phyloP scores from a whole-genome alignment of 2,329 filamentous ascomycete genomes.

The Neonectria punicea region DNA sequence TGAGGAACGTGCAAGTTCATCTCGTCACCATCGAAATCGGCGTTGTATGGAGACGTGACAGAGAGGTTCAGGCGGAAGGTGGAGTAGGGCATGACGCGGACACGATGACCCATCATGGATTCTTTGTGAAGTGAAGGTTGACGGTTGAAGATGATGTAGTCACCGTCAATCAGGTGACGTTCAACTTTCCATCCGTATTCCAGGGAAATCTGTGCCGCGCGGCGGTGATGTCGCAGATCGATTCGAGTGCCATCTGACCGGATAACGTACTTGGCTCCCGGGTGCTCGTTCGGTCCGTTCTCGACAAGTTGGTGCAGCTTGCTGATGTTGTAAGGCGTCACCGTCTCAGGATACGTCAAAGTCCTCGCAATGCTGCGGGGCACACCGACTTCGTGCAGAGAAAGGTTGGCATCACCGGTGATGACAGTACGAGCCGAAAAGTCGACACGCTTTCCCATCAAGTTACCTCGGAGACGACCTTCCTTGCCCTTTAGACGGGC shows the following conservation, averaged over 20 bases:
- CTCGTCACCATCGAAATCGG: constrained; percentile 99
- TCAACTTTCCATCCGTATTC: constrained; percentile 99
- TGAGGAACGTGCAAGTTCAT: constrained; percentile 99
- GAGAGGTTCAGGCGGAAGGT: constrained; percentile 98
- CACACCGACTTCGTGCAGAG: constrained; percentile 96
- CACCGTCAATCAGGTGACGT: constrained; percentile 92
- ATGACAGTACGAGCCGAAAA: constrained; percentile 99
- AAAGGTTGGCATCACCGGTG: constrained; percentile 96
- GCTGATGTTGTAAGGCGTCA: constrained; percentile 97
- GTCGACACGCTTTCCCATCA: constrained; percentile 99
- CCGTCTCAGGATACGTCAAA: constrained; percentile 95
- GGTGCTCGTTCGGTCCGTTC: constrained; percentile 94
- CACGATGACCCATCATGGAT: constrained; percentile 99
- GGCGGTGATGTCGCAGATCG: constrained; percentile 92
- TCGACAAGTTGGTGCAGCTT: constrained; percentile 89
- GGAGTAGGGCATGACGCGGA: constrained; percentile 98
- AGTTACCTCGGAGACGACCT: constrained; percentile 94
- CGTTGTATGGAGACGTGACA: constrained; percentile 98
- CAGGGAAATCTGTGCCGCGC: constrained; percentile 84
- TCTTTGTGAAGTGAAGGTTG: constrained; percentile 99
- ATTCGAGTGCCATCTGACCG: constrained; percentile 93
- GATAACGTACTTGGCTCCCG: constrained; percentile 96
- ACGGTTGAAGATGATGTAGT: constrained; percentile 99
- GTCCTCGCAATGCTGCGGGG: constrained; percentile 92
- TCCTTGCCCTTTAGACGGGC: constrained; percentile 99